A percentile compares a stretch with the other conserved stretches of the same genome.
phyloP scores from a whole-genome alignment of 768 basidiomycete species.

The Dictyophora rubrovolvata region DNA sequence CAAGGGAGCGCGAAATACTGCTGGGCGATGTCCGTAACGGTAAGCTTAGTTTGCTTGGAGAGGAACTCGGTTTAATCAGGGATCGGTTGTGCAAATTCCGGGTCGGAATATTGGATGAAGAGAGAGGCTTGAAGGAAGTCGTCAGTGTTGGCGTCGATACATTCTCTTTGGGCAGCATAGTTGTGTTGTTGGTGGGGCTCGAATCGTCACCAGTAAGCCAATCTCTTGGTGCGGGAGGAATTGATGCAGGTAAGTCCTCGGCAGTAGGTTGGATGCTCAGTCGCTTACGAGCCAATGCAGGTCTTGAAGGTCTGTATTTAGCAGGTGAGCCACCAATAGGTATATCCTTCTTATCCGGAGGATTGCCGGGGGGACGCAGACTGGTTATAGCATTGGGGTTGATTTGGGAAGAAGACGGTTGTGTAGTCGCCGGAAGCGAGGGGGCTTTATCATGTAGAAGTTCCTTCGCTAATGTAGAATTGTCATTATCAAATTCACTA shows the following conservation, averaged over 20 bases:
- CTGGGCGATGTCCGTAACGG: too few relatives aligned
- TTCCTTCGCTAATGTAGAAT: too few relatives aligned
- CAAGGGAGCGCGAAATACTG: too few relatives aligned
- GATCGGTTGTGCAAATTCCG: too few relatives aligned
- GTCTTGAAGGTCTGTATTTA: constrained; percentile 22
- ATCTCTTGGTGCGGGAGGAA: constrained; percentile 32
- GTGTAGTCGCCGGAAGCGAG: too few relatives aligned
- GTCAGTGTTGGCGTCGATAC: neutral
- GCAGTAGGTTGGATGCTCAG: constrained; percentile 25
- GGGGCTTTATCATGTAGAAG: too few relatives aligned
- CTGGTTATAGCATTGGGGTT: neutral
- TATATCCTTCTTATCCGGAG: neutral
- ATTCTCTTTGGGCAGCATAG: neutral
- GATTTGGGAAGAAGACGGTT: too few relatives aligned
- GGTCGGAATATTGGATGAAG: neutral
- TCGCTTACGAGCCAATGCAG: constrained; percentile 41
- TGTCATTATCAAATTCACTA: too few relatives aligned
- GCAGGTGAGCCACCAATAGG: constrained; percentile 6
- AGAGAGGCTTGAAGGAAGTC: neutral
- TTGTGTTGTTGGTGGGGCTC: neutral
- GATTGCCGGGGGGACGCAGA: neutral
- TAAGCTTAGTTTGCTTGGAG: neutral
- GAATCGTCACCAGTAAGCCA: constrained; percentile 70
- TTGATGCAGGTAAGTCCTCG: constrained; percentile 30
- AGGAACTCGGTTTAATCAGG: neutral